A percentile compares a stretch with the other conserved stretches of the same genome.
Evolutionary conservation across 441 rosid species (phyloP).

Genomic region (Arabidopsis lyrata): DNA sequence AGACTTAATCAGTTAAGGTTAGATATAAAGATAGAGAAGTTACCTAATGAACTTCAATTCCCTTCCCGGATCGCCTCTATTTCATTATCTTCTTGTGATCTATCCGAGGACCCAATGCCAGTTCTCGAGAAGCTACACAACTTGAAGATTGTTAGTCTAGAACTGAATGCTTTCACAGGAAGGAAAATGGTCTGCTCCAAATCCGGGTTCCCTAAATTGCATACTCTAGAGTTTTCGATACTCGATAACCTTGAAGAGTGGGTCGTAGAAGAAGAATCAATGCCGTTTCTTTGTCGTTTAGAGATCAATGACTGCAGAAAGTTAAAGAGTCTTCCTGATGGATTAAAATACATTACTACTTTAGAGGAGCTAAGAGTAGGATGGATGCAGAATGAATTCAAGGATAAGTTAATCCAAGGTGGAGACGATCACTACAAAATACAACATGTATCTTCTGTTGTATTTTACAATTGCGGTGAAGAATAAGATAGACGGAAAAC

Average conservation of each 20-base stretch:
- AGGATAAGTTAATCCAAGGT: conserved; percentile 39
- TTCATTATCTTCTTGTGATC: conserved; percentile 30
- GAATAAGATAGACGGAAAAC: conserved; percentile 7
- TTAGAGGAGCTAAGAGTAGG: conserved; percentile 41
- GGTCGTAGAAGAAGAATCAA: conserved; percentile 35
- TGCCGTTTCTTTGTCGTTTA: conserved; percentile 43
- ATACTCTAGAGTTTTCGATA: conserved; percentile 11
- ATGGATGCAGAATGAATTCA: conserved; percentile 46
- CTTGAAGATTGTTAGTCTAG: conserved; percentile 31
- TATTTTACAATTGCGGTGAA: conserved; percentile 28
- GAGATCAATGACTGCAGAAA: conserved; percentile 42
- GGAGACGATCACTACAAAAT: conserved; percentile 48
- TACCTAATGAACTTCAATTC: conserved; percentile 36
- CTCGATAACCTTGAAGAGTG: conserved; percentile 44
- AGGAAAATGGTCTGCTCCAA: conserved; percentile 35
- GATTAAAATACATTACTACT: conserved; percentile 34
- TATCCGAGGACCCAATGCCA: conserved; percentile 34
- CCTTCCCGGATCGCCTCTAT: conserved; percentile 19
- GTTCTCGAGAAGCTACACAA: conserved; percentile 35
- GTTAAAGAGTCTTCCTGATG: conserved; percentile 49
- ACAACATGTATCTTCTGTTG: conserved; percentile 45
- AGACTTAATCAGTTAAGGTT: conserved; percentile 32
- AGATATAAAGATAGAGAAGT: conserved; percentile 29
- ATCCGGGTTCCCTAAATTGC: conserved; percentile 36
- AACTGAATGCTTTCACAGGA: conserved; percentile 32